Base-by-base conservation (phyloP, 1,284 basidiomycete species). In the Trichosporon sp. region DNA sequence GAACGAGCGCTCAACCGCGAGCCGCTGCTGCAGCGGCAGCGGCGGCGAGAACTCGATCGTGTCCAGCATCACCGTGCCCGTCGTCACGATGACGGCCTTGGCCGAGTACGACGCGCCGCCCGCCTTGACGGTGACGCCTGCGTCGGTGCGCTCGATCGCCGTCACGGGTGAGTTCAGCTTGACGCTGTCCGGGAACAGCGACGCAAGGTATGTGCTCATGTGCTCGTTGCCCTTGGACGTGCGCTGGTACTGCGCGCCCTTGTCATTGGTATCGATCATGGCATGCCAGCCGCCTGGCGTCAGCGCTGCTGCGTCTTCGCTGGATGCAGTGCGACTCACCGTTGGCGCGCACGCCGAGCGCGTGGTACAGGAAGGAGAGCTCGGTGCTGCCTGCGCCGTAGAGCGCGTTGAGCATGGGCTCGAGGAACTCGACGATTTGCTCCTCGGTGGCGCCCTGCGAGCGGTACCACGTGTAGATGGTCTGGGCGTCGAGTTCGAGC, bases 201-300 rank as follows among this genome's bases (percentile, higher is more conserved):
- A 51, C 11, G 65, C 65, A 38, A 72, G 68, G 60, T 66, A 72
- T 12, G 11, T 25, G 29, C 65, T 56, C 62, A 72, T 69, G 12
- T 32, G 21, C 68, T 69, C 62, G 63, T 67, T 72, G 38, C 70
- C 70, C 51, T 69, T 62, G 2, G 68, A 32, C n/a, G 68, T 67
- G 47, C 68, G 70, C 67, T 72, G 70, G 58, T 69, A 67, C 65
- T 72, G 70, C 23, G 34, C 68, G 25, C 70, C 70, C 32, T 63
- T 56, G 11, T 35, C 29, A 32, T 62, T 65, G 53, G 23, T 38
- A 2, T 27, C 29, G 15, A 62, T n/a, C 53, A 69, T 60, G 13
- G 64, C 58, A 2, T 34, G 12, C 32, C 31, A 65, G 1, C 70
- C 70, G 32, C 63, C 68, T 65, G 44, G 27, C n/a, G 9, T 56